A percentile compares a stretch with the other conserved stretches of the same genome.
phyloP scores from a whole-genome alignment of 345 rosid species.

The Limnanthes douglasii region DNA sequence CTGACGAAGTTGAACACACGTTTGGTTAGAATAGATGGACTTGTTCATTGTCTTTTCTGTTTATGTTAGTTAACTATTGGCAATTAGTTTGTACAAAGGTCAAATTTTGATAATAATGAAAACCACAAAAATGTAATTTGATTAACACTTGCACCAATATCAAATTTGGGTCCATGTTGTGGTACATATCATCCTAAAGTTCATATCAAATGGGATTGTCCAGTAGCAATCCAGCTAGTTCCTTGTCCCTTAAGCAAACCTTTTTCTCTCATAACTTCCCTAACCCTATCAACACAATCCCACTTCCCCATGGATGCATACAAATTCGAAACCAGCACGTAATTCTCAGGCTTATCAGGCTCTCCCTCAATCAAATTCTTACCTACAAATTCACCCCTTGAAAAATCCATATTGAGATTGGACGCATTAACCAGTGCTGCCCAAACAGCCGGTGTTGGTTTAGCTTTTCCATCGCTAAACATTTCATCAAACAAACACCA shows the following conservation, averaged over 20 bases:
- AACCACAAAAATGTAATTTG: too few relatives aligned
- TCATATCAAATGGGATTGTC: too few relatives aligned
- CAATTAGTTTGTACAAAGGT: too few relatives aligned
- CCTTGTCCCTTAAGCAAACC: slow-evolving; percentile 46
- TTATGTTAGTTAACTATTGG: too few relatives aligned
- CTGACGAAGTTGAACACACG: too few relatives aligned
- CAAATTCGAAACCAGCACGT: slow-evolving; percentile 45
- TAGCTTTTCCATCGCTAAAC: slow-evolving; percentile 12
- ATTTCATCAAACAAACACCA: slow-evolving; percentile 34
- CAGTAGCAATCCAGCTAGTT: slow-evolving; percentile 50
- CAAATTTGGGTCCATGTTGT: too few relatives aligned
- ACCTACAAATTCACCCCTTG: slow-evolving; percentile 42
- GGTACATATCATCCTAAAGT: too few relatives aligned
- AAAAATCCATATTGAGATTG: slow-evolving; percentile 35
- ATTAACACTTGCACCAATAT: too few relatives aligned
- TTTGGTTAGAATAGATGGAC: too few relatives aligned
- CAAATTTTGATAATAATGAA: too few relatives aligned
- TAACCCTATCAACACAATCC: slow-evolving; percentile 38
- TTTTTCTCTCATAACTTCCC: slow-evolving; percentile 28
- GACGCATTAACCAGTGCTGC: slow-evolving; percentile 44
- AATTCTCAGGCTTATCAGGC: slow-evolving; percentile 23
- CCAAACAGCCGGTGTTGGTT: slow-evolving; percentile 31
- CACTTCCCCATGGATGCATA: slow-evolving; percentile 48
- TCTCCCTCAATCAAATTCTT: slow-evolving; percentile 39
- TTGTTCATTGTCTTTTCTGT: too few relatives aligned